Evolutionary conservation across 2,329 filamentous ascomycete species (phyloP), one percentile per base, ranked within the genome.

Genomic region (Alternaria gansuensis): DNA sequence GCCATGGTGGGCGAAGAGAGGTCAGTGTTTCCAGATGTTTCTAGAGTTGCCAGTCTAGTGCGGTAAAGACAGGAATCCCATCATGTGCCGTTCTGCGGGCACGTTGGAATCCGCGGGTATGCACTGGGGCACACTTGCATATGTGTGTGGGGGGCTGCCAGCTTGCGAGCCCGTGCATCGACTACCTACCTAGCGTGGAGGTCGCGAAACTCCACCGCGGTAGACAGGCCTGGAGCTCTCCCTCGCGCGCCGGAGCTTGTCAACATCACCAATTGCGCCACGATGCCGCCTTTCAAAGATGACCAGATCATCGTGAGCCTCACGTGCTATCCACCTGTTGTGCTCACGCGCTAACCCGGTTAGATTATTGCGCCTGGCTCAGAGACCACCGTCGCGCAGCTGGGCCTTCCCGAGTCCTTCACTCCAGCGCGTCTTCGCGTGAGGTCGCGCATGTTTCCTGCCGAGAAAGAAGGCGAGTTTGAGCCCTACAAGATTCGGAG

Each of bases 401-500:
- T 97, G 39, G 93, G 93, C 51, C 90, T 95, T 69, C 89, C 88
- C 69, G 93, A 97, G 82, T 88, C 87, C n/a, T 89, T 98, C 77
- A 96, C 93, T 34, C 93, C 93, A 41, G 92, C 95, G n/a, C 85
- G 88, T 62, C 87, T 91, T 77, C 91, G 93, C 67, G 86, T 98
- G 67, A 88, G 91, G 31, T 97, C 94, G 78, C 90, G 95, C 81
- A 97, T 99, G 93, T 99, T 98, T 70, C 84, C 85, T 2, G 87
- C 84, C 52, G 87, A 88, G 67, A 93, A 96, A 73, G 84, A 86
- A 53, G 91, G 92, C 58, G 88, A 90, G 74, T 93, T 87, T 74
- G 90, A 94, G 72, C 93, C 94, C 2, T 90, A 92, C 70, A 89
- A 91, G 72, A 90, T 95, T 26, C 90, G 88, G 53, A 75, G 75